phyloP scores from a whole-genome alignment of 345 rosid species.

The Eucalyptus paniculata region DNA sequence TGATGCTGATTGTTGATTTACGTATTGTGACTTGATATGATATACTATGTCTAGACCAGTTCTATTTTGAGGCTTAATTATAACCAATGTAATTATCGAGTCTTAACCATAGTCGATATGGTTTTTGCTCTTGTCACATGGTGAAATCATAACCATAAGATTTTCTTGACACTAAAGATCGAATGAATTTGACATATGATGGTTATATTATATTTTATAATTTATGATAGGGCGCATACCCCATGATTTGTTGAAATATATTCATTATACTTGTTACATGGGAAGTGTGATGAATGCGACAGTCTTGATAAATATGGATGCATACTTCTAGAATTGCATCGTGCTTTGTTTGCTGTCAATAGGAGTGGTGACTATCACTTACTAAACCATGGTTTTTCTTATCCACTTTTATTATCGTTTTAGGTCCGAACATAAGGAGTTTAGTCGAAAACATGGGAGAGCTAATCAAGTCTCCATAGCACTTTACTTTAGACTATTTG shows the following conservation, averaged over 20 bases:
- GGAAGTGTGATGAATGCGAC: not conserved
- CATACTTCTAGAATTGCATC: not conserved
- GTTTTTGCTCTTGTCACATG: not conserved
- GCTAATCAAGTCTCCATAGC: not conserved
- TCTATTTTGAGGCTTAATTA: not conserved
- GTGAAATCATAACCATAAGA: not conserved
- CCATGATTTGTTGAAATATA: not conserved
- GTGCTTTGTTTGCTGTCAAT: not conserved
- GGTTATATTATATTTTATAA: too few species aligned
- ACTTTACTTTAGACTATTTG: not conserved
- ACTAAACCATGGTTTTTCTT: not conserved
- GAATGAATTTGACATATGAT: not conserved
- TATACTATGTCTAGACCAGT: accelerated
- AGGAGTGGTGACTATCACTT: not conserved
- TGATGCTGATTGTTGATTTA: not conserved
- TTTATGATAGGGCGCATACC: not conserved
- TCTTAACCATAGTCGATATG: not conserved
- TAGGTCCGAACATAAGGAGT: not conserved
- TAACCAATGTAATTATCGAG: not conserved
- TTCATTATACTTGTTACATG: not conserved
- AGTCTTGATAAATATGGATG: not conserved
- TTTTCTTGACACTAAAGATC: not conserved
- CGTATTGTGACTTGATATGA: not conserved
- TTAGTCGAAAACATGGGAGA: not conserved
- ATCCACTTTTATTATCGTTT: not conserved